Evolutionary conservation across 495 filamentous ascomycete genomes (phyloP), one percentile per base, ranked within the genome.

Genomic region (Physcia stellaris): DNA sequence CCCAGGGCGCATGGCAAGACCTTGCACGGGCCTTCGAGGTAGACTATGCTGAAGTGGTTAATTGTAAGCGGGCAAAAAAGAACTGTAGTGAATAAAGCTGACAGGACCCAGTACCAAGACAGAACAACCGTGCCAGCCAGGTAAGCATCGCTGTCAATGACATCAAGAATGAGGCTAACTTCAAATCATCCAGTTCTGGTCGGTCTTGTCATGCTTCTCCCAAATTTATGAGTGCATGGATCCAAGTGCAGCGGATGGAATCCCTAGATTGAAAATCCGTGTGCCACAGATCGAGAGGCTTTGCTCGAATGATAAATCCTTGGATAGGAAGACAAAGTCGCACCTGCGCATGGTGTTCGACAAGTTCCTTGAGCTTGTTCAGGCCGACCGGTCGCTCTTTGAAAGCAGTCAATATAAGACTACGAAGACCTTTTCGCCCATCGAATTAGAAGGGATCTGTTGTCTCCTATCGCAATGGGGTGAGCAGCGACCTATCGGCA

Each of bases 141-240:
- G n/a, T n/a, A n/a, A n/a, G n/a, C n/a, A n/a, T n/a, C n/a, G n/a
- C n/a, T n/a, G n/a, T n/a, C n/a, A n/a, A n/a, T n/a, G n/a, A n/a
- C 2, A 6, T 35, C 4, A 5, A 35, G 33, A 18, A 20, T 15
- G 15, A 13, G 21, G 21, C 5, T n/a, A 35, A 15, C n/a, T n/a
- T 15, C 33, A 19, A 35, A 19, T 19, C 5, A 18, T 19, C 11
- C 15, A 19, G 12, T 35, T 35, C 33, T n/a, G 33, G 33, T 18
- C 15, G 17, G 21, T 35, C 5, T 20, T 35, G 4, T n/a, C 21
- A 5, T 35, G 33, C 11, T 35, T 35, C 33, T 35, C 19, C n/a
- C 33, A 35, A 12, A 35, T 35, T 17, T 35, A 35, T 20, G 33
- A 35, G 15, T 35, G 33, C 20, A n/a, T 17, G 5, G 33, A 35